These are phyloP conservation scores for Epichloe elymi DNA, from an alignment of 2,329 filamentous ascomycete species.

Conservation along the genomic window DNA sequence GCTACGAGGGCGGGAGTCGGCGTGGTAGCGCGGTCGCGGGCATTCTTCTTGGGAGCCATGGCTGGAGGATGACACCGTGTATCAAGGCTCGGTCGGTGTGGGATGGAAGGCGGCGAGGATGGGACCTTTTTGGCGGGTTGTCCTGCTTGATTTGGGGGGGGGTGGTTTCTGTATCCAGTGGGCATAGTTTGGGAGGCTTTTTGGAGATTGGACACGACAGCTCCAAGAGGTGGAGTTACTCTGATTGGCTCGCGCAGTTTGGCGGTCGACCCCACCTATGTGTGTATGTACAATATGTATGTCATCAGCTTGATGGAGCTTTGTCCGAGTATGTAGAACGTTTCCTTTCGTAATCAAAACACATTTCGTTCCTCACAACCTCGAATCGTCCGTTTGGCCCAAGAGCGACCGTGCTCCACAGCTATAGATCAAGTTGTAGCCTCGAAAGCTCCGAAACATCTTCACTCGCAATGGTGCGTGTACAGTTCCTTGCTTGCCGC, in stretches of 20 bases:
- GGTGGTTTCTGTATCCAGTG: background rate
- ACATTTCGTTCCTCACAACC: too few relatives aligned
- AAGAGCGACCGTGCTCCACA: too few relatives aligned
- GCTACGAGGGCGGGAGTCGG: constrained; percentile 3
- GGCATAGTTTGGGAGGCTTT: background rate
- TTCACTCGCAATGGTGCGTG: background rate
- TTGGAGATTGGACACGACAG: constrained; percentile 22
- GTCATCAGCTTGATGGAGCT: background rate
- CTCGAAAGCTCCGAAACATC: background rate
- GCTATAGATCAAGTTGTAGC: background rate
- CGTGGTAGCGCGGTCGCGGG: constrained; percentile 15
- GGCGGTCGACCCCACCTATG: background rate
- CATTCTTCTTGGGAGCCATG: constrained; percentile 41
- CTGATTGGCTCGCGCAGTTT: constrained; percentile 19
- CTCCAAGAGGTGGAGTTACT: constrained; percentile 14
- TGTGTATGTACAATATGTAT: background rate
- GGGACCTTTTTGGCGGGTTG: background rate
- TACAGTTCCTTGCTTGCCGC: background rate
- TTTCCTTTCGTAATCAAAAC: constrained; percentile 1
- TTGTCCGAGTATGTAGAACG: background rate
- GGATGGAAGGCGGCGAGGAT: background rate
- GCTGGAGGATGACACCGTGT: constrained; percentile 17
- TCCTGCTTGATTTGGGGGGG: background rate
- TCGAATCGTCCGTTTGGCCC: too few relatives aligned
- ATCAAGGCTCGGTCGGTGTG: background rate